Conservation (phyloP, 306 rosid genomes). For the Geum urbanum region DNA sequence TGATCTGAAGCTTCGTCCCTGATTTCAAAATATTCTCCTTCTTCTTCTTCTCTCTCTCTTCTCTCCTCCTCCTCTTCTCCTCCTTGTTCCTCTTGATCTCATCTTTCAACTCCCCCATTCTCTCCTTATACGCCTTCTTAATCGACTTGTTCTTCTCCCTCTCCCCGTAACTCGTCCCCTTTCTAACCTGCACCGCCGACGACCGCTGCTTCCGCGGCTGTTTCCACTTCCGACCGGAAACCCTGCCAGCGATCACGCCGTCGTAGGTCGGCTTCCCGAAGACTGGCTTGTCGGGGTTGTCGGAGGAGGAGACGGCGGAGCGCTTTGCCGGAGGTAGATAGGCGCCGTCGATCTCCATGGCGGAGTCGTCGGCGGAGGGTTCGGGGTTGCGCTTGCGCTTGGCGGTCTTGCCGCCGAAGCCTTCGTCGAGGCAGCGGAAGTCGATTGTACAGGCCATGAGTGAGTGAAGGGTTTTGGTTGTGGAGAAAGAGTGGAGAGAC, state of each 20-base stretch:
- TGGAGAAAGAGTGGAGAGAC: too few species aligned
- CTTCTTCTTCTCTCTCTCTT: conserved; percentile 90
- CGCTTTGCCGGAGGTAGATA: conserved; percentile 59
- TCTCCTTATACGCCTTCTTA: conserved; percentile 64
- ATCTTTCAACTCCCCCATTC: conserved; percentile 71
- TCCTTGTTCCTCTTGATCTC: conserved; percentile 68
- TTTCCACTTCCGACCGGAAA: conserved; percentile 87
- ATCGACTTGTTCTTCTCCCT: conserved; percentile 65
- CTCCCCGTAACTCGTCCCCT: conserved; percentile 61
- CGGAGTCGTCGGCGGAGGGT: not conserved
- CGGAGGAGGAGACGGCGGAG: conserved; percentile 60
- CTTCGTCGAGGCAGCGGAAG: conserved; percentile 81
- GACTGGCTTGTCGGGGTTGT: conserved; percentile 64
- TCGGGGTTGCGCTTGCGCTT: conserved; percentile 69
- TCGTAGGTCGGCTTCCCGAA: conserved; percentile 71
- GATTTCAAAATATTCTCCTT: conserved; percentile 70
- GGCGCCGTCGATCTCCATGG: conserved; percentile 63
- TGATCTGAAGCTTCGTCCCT: conserved; percentile 77
- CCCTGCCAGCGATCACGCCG: conserved; percentile 80
- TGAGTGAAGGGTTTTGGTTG: not conserved
- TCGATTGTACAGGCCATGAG: conserved; percentile 84
- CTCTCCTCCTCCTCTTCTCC: conserved; percentile 78
- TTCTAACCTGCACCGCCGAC: conserved; percentile 60
- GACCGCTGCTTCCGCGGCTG: conserved; percentile 57
- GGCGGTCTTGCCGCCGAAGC: conserved; percentile 91